Evolutionary conservation across 1,284 basidiomycete genomes (phyloP).

Genomic region (Golubevia sp.): DNA sequence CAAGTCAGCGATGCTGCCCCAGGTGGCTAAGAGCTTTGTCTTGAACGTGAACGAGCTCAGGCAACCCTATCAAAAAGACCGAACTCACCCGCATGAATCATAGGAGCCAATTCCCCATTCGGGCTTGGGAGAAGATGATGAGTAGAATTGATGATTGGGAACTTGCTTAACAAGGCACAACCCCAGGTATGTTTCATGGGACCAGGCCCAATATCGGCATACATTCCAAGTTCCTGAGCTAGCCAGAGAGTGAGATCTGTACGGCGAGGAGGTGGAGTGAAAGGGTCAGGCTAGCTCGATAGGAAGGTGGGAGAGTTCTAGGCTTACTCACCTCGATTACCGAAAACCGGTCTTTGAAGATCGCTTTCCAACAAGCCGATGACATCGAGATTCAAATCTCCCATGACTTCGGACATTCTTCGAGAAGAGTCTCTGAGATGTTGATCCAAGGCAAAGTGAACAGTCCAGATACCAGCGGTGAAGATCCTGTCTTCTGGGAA

Average conservation of each 20-base stretch:
- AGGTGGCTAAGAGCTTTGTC: no score
- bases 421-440: slow-evolving; percentile 61
- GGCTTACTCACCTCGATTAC: no score
- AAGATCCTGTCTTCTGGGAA: slow-evolving; percentile 73
- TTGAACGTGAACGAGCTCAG: no score
- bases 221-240: slow-evolving; percentile 73
- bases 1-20: not conserved
- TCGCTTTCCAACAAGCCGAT: slow-evolving; percentile 79
- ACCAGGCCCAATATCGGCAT: slow-evolving; percentile 75
- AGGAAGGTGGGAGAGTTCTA: no score
- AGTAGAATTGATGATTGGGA: slow-evolving; percentile 85
- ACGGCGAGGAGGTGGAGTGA: no score
- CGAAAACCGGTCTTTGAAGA: slow-evolving; percentile 80
- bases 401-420: slow-evolving; percentile 75
- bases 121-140: slow-evolving; percentile 90
- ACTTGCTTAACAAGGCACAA: slow-evolving; percentile 81
- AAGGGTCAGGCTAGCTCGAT: no score
- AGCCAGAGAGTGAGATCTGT: slow-evolving; percentile 66
- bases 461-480: slow-evolving; percentile 89
- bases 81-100: no score
- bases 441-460: slow-evolving; percentile 71
- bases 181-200: slow-evolving; percentile 93
- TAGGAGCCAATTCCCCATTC: slow-evolving; percentile 77
- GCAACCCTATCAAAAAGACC: no score
- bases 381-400: slow-evolving; percentile 54